Evolutionary conservation across 495 filamentous ascomycete species (phyloP).

Genomic region (Penicillium verhagenii): DNA sequence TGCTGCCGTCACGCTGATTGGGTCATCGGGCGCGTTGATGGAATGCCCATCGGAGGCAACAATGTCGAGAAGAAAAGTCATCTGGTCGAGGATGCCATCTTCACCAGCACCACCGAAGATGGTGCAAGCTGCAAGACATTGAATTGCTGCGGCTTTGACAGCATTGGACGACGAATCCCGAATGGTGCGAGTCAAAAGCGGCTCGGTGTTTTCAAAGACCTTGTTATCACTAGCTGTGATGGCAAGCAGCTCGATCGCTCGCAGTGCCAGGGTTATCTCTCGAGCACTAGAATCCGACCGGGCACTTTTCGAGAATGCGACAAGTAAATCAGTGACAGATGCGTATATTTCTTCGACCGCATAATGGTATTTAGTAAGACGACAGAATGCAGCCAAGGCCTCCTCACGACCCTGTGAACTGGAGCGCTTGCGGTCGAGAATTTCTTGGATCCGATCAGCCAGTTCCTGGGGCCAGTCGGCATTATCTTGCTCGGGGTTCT

Average conservation of each 20-base stretch:
- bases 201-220: constrained; percentile 63
- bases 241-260: constrained; percentile 71
- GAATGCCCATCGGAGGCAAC: constrained; percentile 78
- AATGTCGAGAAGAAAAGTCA: constrained; percentile 84
- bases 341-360: constrained; percentile 62
- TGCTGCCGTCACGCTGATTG: constrained; percentile 76
- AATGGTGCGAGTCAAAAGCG: constrained; percentile 66
- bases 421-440: constrained; percentile 83
- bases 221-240: constrained; percentile 71
- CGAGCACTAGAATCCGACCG: constrained; percentile 68
- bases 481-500: constrained; percentile 54
- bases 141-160: constrained; percentile 73
- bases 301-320: constrained; percentile 70
- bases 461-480: constrained; percentile 66
- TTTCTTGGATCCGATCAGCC: constrained; percentile 70
- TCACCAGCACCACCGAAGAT: constrained; percentile 78
- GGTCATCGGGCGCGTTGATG: constrained; percentile 72
- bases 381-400: constrained; percentile 65
- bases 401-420: constrained; percentile 78
- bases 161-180: constrained; percentile 63
- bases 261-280: constrained; percentile 71
- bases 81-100: constrained; percentile 68
- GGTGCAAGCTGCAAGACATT: constrained; percentile 68
- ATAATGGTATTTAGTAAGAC: constrained; percentile 72
- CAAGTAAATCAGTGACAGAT: constrained; percentile 63